Base-by-base conservation (phyloP, 2,329 filamentous ascomycete genomes). In the Fusarium liriodendri region DNA sequence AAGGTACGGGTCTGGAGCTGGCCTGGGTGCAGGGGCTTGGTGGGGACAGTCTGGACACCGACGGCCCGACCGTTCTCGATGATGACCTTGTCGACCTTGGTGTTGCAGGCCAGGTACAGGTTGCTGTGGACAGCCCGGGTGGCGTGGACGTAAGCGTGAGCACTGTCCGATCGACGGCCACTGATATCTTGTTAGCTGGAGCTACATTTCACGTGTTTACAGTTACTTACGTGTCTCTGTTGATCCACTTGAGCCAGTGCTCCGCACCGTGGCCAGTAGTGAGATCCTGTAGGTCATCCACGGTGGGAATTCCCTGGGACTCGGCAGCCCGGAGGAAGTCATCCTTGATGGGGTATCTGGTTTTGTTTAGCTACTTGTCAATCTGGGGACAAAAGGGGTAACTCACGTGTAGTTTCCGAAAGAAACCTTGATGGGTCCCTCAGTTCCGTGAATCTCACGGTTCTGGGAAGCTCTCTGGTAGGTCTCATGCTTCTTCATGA, bases 181-280 rank as follows among this genome's bases (percentile, higher is more conserved):
- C 47, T 52, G 47, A 32, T n/a, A 5, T 29, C 5, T 10, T 52
- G 18, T 52, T 52, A 52, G 27, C 20, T 14, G 18, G 27, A 29
- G 45, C 11, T 5, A 3, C 2, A 2, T 50, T 50, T 4, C 22
- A 27, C 14, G 45, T 50, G 16, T 6, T 11, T 32, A 14, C 0
- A 1, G 1, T 20, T 13, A 52, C 47, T 32, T 52, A 32, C 47
- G 74, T 75, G 27, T 75, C 90, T 68, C 89, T 88, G 78, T 95
- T 95, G 82, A 95, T 95, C 93, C 93, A 95, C 83, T 95, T 95
- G 65, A 95, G 84, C 93, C 93, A 95, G 74, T 95, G 93, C 83
- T 95, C 93, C 54, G 93, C 93, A 71, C 93, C 93, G 68, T 91
- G 90, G 16, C 84, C 91, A 1, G 91, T 93, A 32, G 84, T 84